Evolutionary conservation across 1,139 yeast species (phyloP).

Genomic region (Yamadazyma dendronema): DNA sequence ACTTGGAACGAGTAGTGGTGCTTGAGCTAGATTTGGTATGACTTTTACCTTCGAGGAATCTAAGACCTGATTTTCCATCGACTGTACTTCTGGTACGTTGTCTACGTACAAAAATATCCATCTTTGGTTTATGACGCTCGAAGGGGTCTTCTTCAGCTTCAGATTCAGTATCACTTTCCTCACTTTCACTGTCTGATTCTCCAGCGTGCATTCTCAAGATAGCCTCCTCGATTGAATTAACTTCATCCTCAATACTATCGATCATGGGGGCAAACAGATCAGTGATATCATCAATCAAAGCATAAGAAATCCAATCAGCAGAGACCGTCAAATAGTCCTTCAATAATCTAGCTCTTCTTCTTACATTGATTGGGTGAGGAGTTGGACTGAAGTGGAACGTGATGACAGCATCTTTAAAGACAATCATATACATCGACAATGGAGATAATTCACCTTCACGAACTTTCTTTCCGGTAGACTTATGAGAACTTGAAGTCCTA

Average conservation of each 20-base stretch:
- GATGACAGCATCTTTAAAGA: constrained; percentile 84
- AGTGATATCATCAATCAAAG: constrained; percentile 92
- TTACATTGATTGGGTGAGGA: constrained; percentile 93
- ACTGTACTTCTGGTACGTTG: constrained; percentile 41
- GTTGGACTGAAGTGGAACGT: constrained; percentile 95
- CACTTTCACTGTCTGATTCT: constrained; percentile 41
- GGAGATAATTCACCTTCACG: constrained; percentile 84
- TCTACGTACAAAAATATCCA: constrained; percentile 33
- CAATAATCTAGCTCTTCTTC: constrained; percentile 85
- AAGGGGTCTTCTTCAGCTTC: constrained; percentile 18
- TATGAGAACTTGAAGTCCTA: constrained; percentile 21
- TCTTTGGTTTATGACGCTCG: constrained; percentile 5
- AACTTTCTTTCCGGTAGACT: constrained; percentile 32
- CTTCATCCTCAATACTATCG: constrained; percentile 89
- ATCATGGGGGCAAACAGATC: constrained; percentile 98
- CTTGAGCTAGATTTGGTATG: constrained; percentile 9
- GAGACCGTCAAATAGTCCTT: constrained; percentile 87
- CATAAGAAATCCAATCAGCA: constrained; percentile 97
- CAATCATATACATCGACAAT: constrained; percentile 87
- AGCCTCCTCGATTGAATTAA: constrained; percentile 87
- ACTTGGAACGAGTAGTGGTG: constrained; percentile 22
- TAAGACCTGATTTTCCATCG: constrained; percentile 21
- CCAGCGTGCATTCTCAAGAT: constrained; percentile 83
- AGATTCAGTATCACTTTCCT: constrained; percentile 31
- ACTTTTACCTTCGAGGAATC: constrained; percentile 8